A percentile compares a stretch with the other conserved stretches of the same genome.
Conservation (phyloP, 2,329 filamentous ascomycete species). For the Fusarium liriodendri region DNA sequence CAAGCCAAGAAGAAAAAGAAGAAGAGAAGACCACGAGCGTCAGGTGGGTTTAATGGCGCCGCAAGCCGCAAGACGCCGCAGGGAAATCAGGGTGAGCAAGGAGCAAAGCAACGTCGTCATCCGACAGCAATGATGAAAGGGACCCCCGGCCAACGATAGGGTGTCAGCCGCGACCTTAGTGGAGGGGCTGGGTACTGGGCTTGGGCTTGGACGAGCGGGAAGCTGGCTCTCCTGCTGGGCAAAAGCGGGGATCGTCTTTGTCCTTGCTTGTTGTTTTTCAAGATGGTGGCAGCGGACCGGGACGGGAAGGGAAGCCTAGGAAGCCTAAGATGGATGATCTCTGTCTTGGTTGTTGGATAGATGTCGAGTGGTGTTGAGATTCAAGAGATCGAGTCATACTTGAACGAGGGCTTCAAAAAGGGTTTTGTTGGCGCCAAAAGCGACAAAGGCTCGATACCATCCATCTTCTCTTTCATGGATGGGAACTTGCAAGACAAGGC, state of each 20-base stretch:
- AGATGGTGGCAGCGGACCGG: conserved; percentile 41
- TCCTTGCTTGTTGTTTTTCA: conserved; percentile 19
- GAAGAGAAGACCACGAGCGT: conserved; percentile 31
- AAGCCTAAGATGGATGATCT: conserved; percentile 32
- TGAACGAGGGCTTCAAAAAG: background rate
- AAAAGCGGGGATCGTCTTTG: conserved; percentile 38
- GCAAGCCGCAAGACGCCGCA: conserved; percentile 34
- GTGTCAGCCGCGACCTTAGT: conserved; percentile 44
- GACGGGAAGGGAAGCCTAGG: conserved; percentile 26
- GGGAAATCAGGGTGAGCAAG: conserved; percentile 41
- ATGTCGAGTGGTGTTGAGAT: background rate
- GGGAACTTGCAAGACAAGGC: background rate
- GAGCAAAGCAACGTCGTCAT: conserved; percentile 45
- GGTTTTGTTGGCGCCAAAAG: background rate
- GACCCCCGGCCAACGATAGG: conserved; percentile 40
- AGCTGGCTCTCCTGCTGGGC: conserved; percentile 14
- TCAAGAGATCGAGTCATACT: conserved; percentile 2
- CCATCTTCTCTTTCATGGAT: background rate
- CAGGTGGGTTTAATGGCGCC: conserved; percentile 45
- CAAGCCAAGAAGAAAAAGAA: conserved; percentile 27
- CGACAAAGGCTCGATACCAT: conserved; percentile 15
- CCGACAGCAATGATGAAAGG: conserved; percentile 44
- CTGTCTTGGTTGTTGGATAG: conserved; percentile 1
- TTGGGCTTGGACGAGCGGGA: background rate
- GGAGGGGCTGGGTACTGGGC: conserved; percentile 38